Evolutionary conservation across 2,329 filamentous ascomycete species (phyloP), one percentile per base, ranked within the genome.

Genomic region (Apiospora hydei): DNA sequence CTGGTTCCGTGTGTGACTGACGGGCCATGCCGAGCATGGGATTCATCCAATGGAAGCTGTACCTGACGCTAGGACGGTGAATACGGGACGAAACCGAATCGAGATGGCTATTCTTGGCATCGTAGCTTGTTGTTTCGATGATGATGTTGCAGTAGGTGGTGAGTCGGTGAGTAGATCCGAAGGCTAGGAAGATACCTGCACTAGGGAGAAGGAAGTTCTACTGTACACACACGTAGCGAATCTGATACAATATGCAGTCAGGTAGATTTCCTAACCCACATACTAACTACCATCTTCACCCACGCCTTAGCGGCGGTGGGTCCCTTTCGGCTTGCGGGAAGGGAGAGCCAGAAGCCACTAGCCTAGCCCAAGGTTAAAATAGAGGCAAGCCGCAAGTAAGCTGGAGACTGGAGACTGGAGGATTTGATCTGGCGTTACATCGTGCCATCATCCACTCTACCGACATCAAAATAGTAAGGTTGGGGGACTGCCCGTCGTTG

Each of bases 51-150:
- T 64, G 10, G 21, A 38, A 13, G 57, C 10, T 14, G 34, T 64
- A 41, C 57, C 57, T 41, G 57, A n/a, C 34, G 57, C 57, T 64
- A 64, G 34, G 57, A 41, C 41, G n/a, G 41, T 64, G 57, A 64
- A 64, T 11, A 41, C 18, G 34, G 34, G 57, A 64, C 57, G 57
- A 64, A 38, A 64, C 34, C 30, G 57, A 24, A 21, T 10, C 34
- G 21, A 64, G 11, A 41, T 41, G 57, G 18, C 30, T 41, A 41
- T 38, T 24, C 57, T 64, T 64, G 57, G 57, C 57, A 64, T 41
- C 1, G 21, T 6, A 8, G 57, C 34, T 64, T 8, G 57, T n/a
- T 64, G 57, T 41, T 64, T 41, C 30, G 57, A 41, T 13, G 57
- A 41, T 13, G 30, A 64, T 64, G 57, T 64, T 41, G 4, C 24